Conservation (phyloP, 2,329 filamentous ascomycete genomes). For the Proliferodiscus dingleyae region DNA sequence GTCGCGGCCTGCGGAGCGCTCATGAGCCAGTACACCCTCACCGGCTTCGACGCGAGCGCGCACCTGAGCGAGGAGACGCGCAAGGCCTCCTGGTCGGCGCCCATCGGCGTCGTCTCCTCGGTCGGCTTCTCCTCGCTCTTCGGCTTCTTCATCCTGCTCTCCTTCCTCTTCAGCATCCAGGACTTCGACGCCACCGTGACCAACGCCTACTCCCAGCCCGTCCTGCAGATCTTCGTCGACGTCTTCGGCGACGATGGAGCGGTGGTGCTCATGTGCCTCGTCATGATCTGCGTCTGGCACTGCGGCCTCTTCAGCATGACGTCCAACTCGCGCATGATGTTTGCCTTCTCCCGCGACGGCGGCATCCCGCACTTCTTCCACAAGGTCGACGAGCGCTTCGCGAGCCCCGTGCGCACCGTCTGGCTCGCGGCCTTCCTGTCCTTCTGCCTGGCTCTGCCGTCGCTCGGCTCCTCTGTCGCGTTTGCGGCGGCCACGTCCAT, state of each 20-base stretch:
- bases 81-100: conserved; percentile 52
- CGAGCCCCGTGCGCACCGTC: conserved; percentile 47
- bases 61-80: conserved; percentile 54
- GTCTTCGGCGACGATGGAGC: conserved; percentile 51
- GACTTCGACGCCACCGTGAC: conserved; percentile 46
- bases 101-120: conserved; percentile 52
- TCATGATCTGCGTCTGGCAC: conserved; percentile 58
- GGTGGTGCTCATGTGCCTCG: conserved; percentile 48
- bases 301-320: conserved; percentile 56
- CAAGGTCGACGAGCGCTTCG: conserved; percentile 45
- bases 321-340: conserved; percentile 55
- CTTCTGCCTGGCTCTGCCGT: conserved; percentile 51
- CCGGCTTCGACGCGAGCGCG: conserved; percentile 50
- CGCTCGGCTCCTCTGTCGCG: conserved; percentile 49
- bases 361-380: conserved; percentile 52
- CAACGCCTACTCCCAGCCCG: conserved; percentile 45
- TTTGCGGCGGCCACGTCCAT: conserved; percentile 55
- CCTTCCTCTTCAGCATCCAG: conserved; percentile 54
- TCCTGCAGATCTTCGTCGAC: conserved; percentile 55
- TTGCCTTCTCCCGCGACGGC: conserved; percentile 51
- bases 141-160: conserved; percentile 54
- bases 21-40: conserved; percentile 50
- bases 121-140: conserved; percentile 52
- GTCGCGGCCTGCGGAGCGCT: conserved; percentile 50
- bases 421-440: conserved; percentile 51